Percentiles rank a stretch among this genome's conserved stretches.
Conservation (phyloP, 108 stramenopile species). For the Phaeodactylum tricornutum region DNA sequence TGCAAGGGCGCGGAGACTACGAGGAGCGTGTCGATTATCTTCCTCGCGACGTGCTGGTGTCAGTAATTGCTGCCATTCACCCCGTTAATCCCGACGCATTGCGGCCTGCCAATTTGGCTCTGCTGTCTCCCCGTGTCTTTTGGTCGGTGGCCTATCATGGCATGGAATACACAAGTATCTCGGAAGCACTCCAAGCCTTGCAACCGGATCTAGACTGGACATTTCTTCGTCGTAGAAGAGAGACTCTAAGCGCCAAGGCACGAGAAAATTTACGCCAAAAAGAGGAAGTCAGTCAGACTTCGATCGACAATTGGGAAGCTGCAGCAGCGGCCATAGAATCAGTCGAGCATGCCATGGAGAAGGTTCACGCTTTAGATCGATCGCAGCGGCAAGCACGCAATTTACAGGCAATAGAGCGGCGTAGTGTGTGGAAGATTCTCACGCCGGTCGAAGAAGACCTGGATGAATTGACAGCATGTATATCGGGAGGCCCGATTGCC, state of each 20-base stretch:
- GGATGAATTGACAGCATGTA: constrained; percentile 68
- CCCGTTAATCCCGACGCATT: constrained; percentile 44
- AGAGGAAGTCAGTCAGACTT: constrained; percentile 21
- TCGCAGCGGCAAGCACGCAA: constrained; percentile 20
- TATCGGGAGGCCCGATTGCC: constrained; percentile 11
- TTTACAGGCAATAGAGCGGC: constrained; percentile 4
- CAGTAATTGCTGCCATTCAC: constrained; percentile 53
- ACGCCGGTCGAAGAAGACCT: constrained; percentile 62
- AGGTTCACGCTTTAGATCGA: constrained; percentile 30
- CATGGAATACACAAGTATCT: no score
- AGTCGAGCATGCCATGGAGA: constrained; percentile 51
- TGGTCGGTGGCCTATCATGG: constrained; percentile 33
- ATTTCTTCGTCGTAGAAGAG: constrained; percentile 62
- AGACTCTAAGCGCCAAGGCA: constrained; percentile 75
- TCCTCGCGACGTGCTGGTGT: constrained; percentile 43
- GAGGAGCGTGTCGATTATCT: constrained; percentile 64
- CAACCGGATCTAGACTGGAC: constrained; percentile 72
- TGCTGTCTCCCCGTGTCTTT: constrained; percentile 64
- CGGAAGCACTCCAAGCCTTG: constrained; percentile 31
- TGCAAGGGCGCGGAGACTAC: constrained; percentile 56
- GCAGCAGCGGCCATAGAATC: constrained; percentile 34
- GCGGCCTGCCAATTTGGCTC: constrained; percentile 54
- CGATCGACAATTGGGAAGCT: constrained; percentile 29
- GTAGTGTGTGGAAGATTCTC: constrained; percentile 31
- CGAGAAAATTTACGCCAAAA: constrained; percentile 65